Base-by-base conservation (phyloP, 2,329 filamentous ascomycete genomes). In the Aotearoamyces nothofagi region DNA sequence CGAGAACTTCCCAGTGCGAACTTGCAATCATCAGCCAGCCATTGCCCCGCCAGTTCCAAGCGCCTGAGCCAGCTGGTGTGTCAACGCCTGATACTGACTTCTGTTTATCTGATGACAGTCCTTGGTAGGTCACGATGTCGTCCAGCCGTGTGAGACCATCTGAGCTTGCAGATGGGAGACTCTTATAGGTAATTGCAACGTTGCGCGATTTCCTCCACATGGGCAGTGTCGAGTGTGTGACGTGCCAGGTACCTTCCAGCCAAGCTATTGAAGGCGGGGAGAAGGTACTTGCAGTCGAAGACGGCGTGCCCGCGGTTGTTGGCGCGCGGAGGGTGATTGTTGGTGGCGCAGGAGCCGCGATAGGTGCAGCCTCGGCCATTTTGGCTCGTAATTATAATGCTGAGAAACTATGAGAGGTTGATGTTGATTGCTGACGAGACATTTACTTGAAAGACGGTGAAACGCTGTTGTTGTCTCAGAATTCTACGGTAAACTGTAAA, bases 121-220 rank as follows among this genome's bases (percentile, higher is more conserved):
- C 58, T 50, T 78, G 71, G 51, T 81, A 82, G 33, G 68, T 66
- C 37, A 90, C 81, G 3, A 76, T 51, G 52, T 90, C 81, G 49
- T 83, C 73, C 36, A 87, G 54, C 33, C 27, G 29, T 5, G 29
- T 25, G 16, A 35, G 27, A 10, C n/a, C 17, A 16, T 13, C 7
- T 19, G 24, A 20, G 15, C 31, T 8, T 25, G 25, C 22, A 5
- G 30, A 28, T 34, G 30, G 44, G 33, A 79, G 60, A 1, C 63
- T 51, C 7, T 55, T 66, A 60, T 92, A 92, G 17, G 71, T 78
- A 49, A 92, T 87, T 43, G 67, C 66, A 9, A 92, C 80, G 53
- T 90, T 90, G 49, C 73, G 75, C 30, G 78, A 75, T 26, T 68
- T 66, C 42, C 72, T 72, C 82, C 82, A 92, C 78, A 90, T 84